Evolutionary conservation across 768 basidiomycete genomes (phyloP).

Genomic region (Ramaria sp.): DNA sequence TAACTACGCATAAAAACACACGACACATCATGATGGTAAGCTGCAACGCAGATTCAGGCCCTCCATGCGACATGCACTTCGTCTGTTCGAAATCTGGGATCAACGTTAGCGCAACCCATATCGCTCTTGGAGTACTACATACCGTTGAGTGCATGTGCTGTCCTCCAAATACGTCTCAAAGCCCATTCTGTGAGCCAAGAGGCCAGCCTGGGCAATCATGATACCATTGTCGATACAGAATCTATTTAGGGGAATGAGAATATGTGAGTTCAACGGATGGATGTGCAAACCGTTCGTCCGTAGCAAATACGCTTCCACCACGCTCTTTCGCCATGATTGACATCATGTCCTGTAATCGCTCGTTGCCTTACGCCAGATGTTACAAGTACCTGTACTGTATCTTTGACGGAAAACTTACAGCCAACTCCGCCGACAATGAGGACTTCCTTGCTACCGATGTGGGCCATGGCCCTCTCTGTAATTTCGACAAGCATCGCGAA

Average conservation of each 20-base stretch:
- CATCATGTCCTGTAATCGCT: conserved; percentile 97
- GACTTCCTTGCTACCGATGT: conserved; percentile 92
- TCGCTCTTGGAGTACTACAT: conserved; percentile 12
- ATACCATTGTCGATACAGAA: conserved; percentile 99
- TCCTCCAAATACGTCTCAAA: conserved; percentile 63
- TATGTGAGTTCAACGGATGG: neutral
- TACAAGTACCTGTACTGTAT: neutral
- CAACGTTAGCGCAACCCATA: neutral
- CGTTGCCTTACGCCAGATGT: conserved; percentile 51
- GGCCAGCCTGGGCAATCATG: conserved; percentile 98
- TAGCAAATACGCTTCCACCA: conserved; percentile 83
- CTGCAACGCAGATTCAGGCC: conserved; percentile 25
- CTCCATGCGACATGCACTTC: conserved; percentile 91
- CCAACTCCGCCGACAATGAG: conserved; percentile 99
- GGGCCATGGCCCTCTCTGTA: conserved; percentile 98
- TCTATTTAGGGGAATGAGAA: conserved; percentile 29
- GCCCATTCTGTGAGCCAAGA: conserved; percentile 89
- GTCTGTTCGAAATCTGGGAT: conserved; percentile 80
- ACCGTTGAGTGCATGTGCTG: conserved; percentile 91
- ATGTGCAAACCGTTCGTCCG: conserved; percentile 72
- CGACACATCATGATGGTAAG: too few relatives aligned
- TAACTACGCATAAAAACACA: too few relatives aligned
- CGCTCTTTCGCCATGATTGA: conserved; percentile 90
- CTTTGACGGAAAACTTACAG: conserved; percentile 54
- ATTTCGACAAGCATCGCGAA: conserved; percentile 99